Evolutionary conservation across 1,284 basidiomycete species (phyloP), one percentile per base, ranked within the genome.

Genomic region (Macrocystidia cucumis): DNA sequence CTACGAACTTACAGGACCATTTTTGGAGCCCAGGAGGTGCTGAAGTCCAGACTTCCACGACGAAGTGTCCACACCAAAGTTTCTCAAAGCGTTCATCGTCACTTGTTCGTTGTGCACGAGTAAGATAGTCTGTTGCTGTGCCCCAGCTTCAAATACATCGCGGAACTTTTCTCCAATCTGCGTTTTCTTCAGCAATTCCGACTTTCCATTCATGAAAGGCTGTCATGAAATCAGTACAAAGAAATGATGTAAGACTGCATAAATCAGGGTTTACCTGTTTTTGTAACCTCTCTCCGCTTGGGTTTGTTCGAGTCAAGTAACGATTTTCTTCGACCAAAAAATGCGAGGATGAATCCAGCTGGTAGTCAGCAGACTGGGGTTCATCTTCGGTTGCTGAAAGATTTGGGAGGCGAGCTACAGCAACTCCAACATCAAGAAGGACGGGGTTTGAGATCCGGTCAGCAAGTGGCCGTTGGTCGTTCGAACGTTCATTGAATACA

Each of bases 371-470:
- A n/a, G n/a, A n/a, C n/a, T n/a, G n/a, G n/a, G n/a, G n/a, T n/a
- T n/a, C n/a, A n/a, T n/a, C n/a, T n/a, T n/a, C n/a, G n/a, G 12
- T 8, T 25, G 23, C 23, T 25, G 8, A 12, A 8, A 25, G 8
- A 25, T 25, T 25, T 12, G 23, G 23, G 23, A 17, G 54, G 19
- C 1, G 28, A 32, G 5, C 54, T 28, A 57, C 51, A n/a, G 55
- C 51, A 36, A 55, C 47, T 5, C 52, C 62, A 9, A 57, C 40
- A 34, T 64, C 63, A 3, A 64, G 42, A 0, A 59, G 41, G 5
- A 37, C 45, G 4, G 63, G 63, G 23, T 38, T 35, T 11, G 13
- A 23, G 6, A 48, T 24, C 16, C 51, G 49, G 18, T 61, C 54
- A 13, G 34, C 36, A 13, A 19, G 37, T 1, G 40, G 23, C 8